phyloP scores from a whole-genome alignment of 495 filamentous ascomycete genomes.

The Hypoxylon subgilvum region DNA sequence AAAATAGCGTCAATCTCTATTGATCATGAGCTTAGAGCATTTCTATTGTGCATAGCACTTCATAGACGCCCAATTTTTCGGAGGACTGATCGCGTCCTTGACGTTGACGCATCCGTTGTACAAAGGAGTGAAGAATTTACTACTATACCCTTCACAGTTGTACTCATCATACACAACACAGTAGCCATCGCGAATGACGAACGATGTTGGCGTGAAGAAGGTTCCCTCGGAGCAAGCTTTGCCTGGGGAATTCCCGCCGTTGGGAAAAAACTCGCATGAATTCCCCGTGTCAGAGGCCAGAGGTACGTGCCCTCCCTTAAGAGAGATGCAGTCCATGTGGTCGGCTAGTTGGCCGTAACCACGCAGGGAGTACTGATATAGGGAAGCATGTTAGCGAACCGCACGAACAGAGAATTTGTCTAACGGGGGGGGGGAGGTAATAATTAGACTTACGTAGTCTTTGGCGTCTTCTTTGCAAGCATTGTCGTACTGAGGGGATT shows the following conservation, averaged over 20 bases:
- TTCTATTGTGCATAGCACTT: conserved; percentile 2
- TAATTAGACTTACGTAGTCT: conserved; percentile 7
- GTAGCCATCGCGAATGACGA: background rate
- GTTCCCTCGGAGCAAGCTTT: background rate
- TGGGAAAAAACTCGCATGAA: background rate
- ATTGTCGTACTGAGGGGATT: background rate
- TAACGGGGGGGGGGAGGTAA: too few relatives aligned
- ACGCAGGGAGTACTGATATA: background rate
- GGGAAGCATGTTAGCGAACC: background rate
- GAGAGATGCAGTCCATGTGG: conserved; percentile 1
- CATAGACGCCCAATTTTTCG: background rate
- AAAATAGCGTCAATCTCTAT: too few relatives aligned
- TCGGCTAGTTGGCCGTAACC: background rate
- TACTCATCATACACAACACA: background rate
- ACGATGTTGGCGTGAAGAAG: conserved; percentile 3
- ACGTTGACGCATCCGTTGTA: background rate
- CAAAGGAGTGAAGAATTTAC: background rate
- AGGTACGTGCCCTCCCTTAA: conserved; percentile 2
- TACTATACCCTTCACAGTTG: background rate
- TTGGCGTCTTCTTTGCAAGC: background rate
- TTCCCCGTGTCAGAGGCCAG: background rate
- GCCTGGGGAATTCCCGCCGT: background rate
- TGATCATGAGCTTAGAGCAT: too few relatives aligned
- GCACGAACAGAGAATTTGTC: background rate
- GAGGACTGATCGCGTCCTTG: background rate